Evolutionary conservation across 129 eudicot species (phyloP).

Genomic region (Pittosporum tobira): DNA sequence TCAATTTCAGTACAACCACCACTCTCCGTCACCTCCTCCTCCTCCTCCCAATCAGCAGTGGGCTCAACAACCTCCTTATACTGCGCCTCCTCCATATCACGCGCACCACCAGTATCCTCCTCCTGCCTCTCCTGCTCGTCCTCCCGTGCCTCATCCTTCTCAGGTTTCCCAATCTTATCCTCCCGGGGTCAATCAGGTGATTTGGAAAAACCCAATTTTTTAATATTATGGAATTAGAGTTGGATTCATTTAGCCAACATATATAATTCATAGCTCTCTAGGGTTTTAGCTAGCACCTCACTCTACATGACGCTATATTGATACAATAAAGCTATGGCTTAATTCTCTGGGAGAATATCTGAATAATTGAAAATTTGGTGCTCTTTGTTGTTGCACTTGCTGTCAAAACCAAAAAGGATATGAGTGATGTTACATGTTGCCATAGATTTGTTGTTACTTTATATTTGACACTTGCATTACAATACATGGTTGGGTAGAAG

Average conservation of each 20-base stretch:
- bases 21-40: slow-evolving; percentile 46
- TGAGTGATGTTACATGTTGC: no score
- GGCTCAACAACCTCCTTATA: slow-evolving; percentile 25
- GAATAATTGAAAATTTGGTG: neutral
- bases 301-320: neutral
- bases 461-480: no score
- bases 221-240: neutral
- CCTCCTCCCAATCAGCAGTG: slow-evolving; percentile 21
- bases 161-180: slow-evolving; percentile 25
- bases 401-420: no score
- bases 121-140: no score
- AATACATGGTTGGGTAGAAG: no score
- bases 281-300: neutral
- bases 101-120: no score
- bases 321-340: no score
- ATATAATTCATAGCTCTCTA: neutral
- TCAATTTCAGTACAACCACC: slow-evolving; percentile 35
- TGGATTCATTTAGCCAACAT: neutral
- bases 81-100: slow-evolving; percentile 22
- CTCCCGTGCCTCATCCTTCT: slow-evolving; percentile 31
- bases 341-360: neutral
- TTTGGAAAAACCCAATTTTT: neutral
- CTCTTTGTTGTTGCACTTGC: neutral
- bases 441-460: no score
- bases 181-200: slow-evolving; percentile 43